phyloP scores from a whole-genome alignment of 2,329 filamentous ascomycete genomes.

The Xylaria sp. region DNA sequence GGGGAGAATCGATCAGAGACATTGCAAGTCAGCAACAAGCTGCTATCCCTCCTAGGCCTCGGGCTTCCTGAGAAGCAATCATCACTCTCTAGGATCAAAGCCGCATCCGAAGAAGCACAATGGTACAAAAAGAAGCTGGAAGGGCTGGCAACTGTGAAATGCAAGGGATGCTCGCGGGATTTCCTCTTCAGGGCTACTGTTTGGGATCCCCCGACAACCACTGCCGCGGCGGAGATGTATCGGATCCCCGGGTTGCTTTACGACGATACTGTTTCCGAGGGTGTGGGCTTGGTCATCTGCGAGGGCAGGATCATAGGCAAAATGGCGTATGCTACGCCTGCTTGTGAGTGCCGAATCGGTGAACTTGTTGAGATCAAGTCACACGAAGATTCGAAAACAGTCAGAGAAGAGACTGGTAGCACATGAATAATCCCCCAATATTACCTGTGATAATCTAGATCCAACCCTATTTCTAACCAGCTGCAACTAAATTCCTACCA shows the following conservation, averaged over 20 bases:
- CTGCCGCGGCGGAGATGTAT: slow-evolving; percentile 26
- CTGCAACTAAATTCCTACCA: no score
- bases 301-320: slow-evolving; percentile 28
- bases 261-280: slow-evolving; percentile 27
- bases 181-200: slow-evolving; percentile 27
- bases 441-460: no score
- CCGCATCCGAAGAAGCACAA: slow-evolving; percentile 29
- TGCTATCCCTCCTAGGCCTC: slow-evolving; percentile 25
- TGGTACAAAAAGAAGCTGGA: slow-evolving; percentile 31
- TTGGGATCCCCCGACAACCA: slow-evolving; percentile 18
- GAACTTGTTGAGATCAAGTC: slow-evolving; percentile 29
- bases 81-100: slow-evolving; percentile 29
- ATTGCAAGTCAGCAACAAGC: slow-evolving; percentile 21
- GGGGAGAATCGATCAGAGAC: slow-evolving; percentile 22
- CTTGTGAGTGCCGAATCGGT: slow-evolving; percentile 24
- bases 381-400: not conserved
- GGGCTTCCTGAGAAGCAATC: slow-evolving; percentile 31
- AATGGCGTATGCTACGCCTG: slow-evolving; percentile 32
- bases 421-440: no score
- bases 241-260: slow-evolving; percentile 29
- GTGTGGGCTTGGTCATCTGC: slow-evolving; percentile 22
- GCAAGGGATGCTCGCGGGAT: slow-evolving; percentile 24
- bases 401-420: no score
- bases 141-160: slow-evolving; percentile 22
- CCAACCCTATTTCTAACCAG: no score